Evolutionary conservation across 2,329 filamentous ascomycete species (phyloP).

Genomic region (Mycosphaerella sp.): DNA sequence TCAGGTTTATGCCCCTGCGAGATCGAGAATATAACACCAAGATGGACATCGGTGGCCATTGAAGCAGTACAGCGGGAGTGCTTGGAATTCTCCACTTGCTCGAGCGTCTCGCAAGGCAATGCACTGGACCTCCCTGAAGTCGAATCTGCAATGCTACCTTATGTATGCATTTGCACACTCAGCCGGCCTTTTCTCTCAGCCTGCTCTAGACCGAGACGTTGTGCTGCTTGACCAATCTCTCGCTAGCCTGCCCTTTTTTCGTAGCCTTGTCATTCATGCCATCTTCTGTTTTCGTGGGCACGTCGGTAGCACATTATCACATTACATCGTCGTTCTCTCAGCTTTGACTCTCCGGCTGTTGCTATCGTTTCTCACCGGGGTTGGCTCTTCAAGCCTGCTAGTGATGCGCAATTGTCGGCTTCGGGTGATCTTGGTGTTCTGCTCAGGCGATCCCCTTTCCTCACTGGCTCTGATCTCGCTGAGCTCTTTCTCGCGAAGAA

Average conservation of each 20-base stretch:
- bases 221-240: too few species aligned
- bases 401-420: conserved; percentile 10
- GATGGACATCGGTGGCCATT: too few species aligned
- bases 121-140: too few species aligned
- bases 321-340: conserved; percentile 1
- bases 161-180: neutral
- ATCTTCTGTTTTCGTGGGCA: neutral
- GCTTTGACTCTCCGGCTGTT: conserved; percentile 1
- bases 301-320: neutral
- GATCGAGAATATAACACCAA: too few species aligned
- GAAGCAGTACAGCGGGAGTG: too few species aligned
- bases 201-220: too few species aligned
- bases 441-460: conserved; percentile 13
- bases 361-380: conserved; percentile 11
- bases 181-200: neutral
- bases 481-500: conserved; percentile 26
- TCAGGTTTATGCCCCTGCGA: too few species aligned
- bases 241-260: neutral
- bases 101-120: too few species aligned
- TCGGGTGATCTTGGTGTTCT: conserved; percentile 5
- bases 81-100: too few species aligned
- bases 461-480: conserved; percentile 22
- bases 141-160: neutral
- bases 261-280: neutral
- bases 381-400: conserved; percentile 10